Base-by-base conservation (phyloP, 208 protist genomes). In the Acanthamoeba healyi region DNA sequence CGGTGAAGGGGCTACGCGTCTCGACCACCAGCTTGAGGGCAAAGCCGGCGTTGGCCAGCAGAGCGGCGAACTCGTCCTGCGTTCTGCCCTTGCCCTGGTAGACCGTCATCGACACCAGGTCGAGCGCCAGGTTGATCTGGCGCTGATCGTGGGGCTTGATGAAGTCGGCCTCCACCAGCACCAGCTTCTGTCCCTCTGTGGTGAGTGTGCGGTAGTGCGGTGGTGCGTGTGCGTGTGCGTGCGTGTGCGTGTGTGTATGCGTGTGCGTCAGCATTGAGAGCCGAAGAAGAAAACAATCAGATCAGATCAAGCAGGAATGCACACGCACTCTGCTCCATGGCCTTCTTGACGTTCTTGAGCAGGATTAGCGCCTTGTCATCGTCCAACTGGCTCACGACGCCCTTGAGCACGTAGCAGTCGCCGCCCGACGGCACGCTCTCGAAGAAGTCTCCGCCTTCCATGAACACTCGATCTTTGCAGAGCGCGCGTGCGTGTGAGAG, bases 111-210 rank as follows among this genome's bases (percentile, higher is more conserved):
- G 54, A 49, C 9, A 89, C 54, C 46, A 89, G 54, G 38, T 89
- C 81, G 14, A 89, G 81, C 1, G 54, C 54, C 6, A 89, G 81
- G 32, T 65, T 89, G 14, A 67, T 26, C 81, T 67, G 51, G 5
- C 81, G 46, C 54, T 56, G n/a, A 9, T 89, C 81, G 51, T 89
- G 46, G 9, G 81, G 81, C 49, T 63, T 29, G 81, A 89, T 89
- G 14, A 89, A 89, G 46, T 89, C 54, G n/a, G 81, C 51, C 49
- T 89, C 81, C 9, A 89, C 81, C 81, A 89, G 81, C 29, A 89
- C 54, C 81, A 89, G 29, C 46, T 38, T n/a, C 32, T 51, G 17
- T 3, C 38, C 70, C 24, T 34, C 65, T 77, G 65, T 38, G 3
- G 29, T 1, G 36, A 22, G 65, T 26, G 65, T 29, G n/a, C n/a